Evolutionary conservation across 805 yeast genomes (phyloP), one percentile per base, ranked within the genome.

Genomic region (Yamadazyma phyllophila): DNA sequence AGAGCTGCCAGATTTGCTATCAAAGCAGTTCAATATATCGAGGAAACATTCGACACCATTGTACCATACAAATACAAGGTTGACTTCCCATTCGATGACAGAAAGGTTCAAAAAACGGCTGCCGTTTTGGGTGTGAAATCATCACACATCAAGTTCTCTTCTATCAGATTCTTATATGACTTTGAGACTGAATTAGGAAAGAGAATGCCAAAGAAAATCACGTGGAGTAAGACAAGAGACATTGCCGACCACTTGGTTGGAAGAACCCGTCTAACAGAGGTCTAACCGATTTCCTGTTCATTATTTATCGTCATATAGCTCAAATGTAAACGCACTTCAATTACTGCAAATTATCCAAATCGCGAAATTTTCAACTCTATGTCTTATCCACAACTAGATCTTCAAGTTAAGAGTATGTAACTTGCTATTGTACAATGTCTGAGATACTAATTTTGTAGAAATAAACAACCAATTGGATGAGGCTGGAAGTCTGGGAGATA

Each of bases 1-100:
- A 78, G 84, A 53, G 96, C 96, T 6, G 83, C 91, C 5, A 81
- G 98, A 63, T 85, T 85, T 64, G 96, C 96, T 3, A 85, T 92
- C 55, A 85, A 83, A 67, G 89, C 97, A 46, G 83, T 91, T 46
- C 85, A 89, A 63, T 94, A 88, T 65, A 81, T 92, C 53, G 98
- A 94, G 66, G 76, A 82, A 20, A 50, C 53, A 24, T 36, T 39
- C 31, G 66, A 59, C 30, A 47, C 39, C 17, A 57, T 69, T 33
- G 37, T 44, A 6, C 47, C 47, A 14, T 48, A 49, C 40, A 61
- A 65, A 45, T 59, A 65, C 43, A 49, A 54, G 16, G 47, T 60
- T 14, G 69, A 66, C 39, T 71, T 65, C 60, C 62, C 66, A 2
- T 48, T 41, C 35, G 73, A 69, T 33, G 59, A 64, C 47, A 55